Base-by-base conservation (phyloP, 2,329 filamentous ascomycete genomes). In the Xylaria sp. region DNA sequence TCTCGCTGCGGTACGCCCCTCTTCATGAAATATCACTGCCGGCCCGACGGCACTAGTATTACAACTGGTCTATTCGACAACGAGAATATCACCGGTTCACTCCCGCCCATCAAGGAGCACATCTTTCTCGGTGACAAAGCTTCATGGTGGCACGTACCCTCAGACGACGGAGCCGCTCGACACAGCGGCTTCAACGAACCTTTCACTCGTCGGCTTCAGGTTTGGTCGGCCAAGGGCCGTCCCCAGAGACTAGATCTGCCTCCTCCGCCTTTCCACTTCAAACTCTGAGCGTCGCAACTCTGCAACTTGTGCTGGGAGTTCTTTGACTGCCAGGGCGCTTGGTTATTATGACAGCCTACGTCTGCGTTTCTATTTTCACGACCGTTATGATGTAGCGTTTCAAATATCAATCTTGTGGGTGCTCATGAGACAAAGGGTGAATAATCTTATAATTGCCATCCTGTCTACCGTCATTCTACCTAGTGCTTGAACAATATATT, bases 11-110 rank as follows among this genome's bases (percentile, higher is more conserved):
- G 21, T 31, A 56, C 37, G 15, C 33, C 52, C 25, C 45, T 33
- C 37, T 62, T 40, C 42, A 53, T 45, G 31, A 51, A 33, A 46
- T 58, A 58, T 47, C 60, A 58, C 54, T 53, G 43, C 33, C 21
- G 28, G 7, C 54, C 54, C 4, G 54, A 49, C 28, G 54, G 54
- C 2, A 57, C 54, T 11, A 57, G 42, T 37, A 57, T 57, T 11
- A 49, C 54, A 23, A 57, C 49, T 46, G 56, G 56, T 2, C 35
- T 52, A 23, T 35, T 59, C 37, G 37, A 59, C 38, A 33, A 59
- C 23, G n/a, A 52, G 28, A 46, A 59, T 52, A 35, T 45, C 46
- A 14, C 42, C 33, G 35, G 50, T 6, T 25, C 33, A 14, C 31
- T 53, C 11, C 25, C 19, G 15, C 2, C 35, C 19, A 15, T 53